These are phyloP conservation scores for Plasmodium malariae DNA, from an alignment of 169 alveolate species.

Conservation along the genomic window DNA sequence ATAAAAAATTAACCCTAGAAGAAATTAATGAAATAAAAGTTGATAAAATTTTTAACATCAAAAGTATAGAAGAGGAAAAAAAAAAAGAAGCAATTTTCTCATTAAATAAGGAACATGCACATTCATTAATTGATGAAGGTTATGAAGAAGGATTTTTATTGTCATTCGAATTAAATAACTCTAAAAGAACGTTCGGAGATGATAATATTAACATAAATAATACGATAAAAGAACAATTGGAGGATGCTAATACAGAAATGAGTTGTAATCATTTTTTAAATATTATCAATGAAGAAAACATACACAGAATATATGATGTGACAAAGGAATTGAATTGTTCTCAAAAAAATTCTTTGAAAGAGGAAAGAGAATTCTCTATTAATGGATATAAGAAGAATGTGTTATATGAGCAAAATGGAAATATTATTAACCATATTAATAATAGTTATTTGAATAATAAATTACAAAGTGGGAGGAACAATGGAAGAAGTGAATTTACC, in stretches of 20 bases:
- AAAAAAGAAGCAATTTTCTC: background rate
- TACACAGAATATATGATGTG: background rate
- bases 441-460: too few species aligned
- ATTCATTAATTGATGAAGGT: background rate
- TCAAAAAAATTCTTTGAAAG: background rate
- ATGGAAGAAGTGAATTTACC: too few species aligned
- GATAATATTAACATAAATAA: background rate
- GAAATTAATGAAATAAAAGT: constrained; percentile 16
- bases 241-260: background rate
- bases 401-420: background rate
- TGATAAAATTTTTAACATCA: background rate
- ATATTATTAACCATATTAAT: too few species aligned
- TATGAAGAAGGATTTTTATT: background rate
- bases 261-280: background rate
- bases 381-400: background rate
- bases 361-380: background rate
- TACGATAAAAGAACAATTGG: background rate
- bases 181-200: background rate
- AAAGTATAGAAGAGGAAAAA: background rate
- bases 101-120: background rate
- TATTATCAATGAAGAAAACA: background rate
- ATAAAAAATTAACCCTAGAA: background rate
- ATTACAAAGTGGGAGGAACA: too few species aligned
- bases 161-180: background rate
- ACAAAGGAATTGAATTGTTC: background rate